These are phyloP conservation scores for Colletotrichum kahawae DNA, from an alignment of 2,329 filamentous ascomycete genomes.

Conservation along the genomic window DNA sequence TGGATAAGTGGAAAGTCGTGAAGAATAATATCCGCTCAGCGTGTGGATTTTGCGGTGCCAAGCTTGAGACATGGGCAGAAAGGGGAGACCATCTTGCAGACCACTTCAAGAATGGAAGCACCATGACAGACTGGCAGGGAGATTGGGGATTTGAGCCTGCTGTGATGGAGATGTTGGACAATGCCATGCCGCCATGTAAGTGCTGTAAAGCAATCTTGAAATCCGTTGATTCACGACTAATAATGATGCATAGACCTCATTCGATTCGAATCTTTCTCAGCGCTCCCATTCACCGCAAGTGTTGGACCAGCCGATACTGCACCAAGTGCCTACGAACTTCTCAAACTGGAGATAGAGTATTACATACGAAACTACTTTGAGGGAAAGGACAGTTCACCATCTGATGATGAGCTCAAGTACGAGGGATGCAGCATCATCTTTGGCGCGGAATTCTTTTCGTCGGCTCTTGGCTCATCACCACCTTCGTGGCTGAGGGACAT, in stretches of 20 bases:
- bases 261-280: neutral
- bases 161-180: constrained; percentile 41
- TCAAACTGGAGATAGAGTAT: constrained; percentile 39
- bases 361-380: constrained; percentile 30
- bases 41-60: constrained; percentile 45
- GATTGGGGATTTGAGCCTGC: constrained; percentile 45
- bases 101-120: constrained; percentile 45
- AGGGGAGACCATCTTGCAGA: constrained; percentile 44
- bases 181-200: constrained; percentile 47
- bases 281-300: constrained; percentile 3
- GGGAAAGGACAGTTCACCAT: constrained; percentile 20
- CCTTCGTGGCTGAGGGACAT: constrained; percentile 33
- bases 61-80: constrained; percentile 40
- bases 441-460: constrained; percentile 26
- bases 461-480: neutral
- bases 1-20: constrained; percentile 41
- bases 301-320: constrained; percentile 19
- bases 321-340: constrained; percentile 36
- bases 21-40: constrained; percentile 40
- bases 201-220: accelerated
- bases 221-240: neutral
- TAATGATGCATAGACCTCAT: constrained; percentile 2
- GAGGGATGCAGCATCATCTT: constrained; percentile 33
- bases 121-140: constrained; percentile 49
- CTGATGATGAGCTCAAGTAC: constrained; percentile 24